phyloP scores from a whole-genome alignment of 495 filamentous ascomycete species.

The Neurospora sublineolata region DNA sequence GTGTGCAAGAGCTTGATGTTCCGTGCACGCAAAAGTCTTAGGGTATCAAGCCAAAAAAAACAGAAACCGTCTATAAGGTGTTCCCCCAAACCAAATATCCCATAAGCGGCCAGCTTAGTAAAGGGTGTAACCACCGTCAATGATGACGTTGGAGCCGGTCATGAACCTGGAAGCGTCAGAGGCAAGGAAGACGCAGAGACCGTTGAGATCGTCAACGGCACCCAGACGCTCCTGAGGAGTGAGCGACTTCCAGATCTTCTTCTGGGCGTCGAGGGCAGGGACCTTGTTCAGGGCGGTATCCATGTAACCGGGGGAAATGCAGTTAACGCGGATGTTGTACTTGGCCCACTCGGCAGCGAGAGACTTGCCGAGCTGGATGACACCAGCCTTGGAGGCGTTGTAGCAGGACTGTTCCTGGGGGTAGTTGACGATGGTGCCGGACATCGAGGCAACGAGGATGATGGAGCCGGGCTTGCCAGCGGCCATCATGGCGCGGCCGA shows the following conservation, averaged over 20 bases:
- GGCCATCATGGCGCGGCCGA: constrained; percentile 54
- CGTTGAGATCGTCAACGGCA: constrained; percentile 63
- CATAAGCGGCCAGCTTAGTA: constrained; percentile 18
- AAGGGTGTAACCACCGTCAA: constrained; percentile 52
- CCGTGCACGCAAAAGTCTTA: not conserved
- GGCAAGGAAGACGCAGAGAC: constrained; percentile 64
- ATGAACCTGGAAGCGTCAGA: constrained; percentile 65
- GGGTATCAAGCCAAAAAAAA: not conserved
- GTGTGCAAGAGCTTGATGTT: not conserved
- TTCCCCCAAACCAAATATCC: not conserved
- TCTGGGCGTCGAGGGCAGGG: constrained; percentile 60
- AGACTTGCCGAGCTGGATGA: constrained; percentile 64
- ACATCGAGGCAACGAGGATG: constrained; percentile 67
- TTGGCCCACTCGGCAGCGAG: constrained; percentile 73
- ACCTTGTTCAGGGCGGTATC: constrained; percentile 66
- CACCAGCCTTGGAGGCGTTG: constrained; percentile 70
- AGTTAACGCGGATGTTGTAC: constrained; percentile 64
- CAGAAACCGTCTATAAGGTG: not conserved
- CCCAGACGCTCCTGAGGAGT: constrained; percentile 69
- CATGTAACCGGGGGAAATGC: constrained; percentile 72
- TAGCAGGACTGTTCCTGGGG: constrained; percentile 70
- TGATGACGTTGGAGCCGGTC: constrained; percentile 67
- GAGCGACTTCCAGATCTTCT: constrained; percentile 64
- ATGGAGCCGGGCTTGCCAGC: constrained; percentile 56
- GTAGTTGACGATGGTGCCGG: constrained; percentile 66